Base-by-base conservation (phyloP, 495 filamentous ascomycete species). In the Tuber borchii region DNA sequence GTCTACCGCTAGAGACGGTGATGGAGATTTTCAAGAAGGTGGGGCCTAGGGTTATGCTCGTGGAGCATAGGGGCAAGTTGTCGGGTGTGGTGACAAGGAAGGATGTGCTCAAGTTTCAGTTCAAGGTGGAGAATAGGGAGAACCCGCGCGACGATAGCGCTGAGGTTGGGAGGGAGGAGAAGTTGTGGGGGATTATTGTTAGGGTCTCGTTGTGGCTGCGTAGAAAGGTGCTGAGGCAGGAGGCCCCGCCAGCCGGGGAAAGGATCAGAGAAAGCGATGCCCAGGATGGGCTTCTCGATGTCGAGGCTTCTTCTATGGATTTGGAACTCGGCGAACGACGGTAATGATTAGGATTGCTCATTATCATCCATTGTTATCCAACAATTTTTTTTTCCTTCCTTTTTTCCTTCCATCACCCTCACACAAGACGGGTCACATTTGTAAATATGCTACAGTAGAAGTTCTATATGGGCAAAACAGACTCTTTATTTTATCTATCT, bases 11-110 rank as follows among this genome's bases (percentile, higher is more conserved):
- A 0, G 95, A 99, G 84, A 99, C 95, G 0, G 95, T 97, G 69
- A 97, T 98, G 93, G 95, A 99, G 83, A 89, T 98, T 69, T 99
- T 99, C 87, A 95, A 95, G 83, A 99, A 99, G 86, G 94, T 99
- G 84, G 95, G 96, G 0, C 95, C 95, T 3, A 90, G 96, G 2
- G 93, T 97, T 19, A 93, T 99, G 72, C 87, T 98, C 22, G 92
- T 98, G 68, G 96, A 99, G 83, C 91, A 97, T 82, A 90, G 91
- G 70, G 95, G 95, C 37, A 88, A 89, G 46, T 87, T 99, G 4
- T 87, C 87, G 0, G 95, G 95, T 2, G 87, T 98, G 8, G 93
- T 99, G 17, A 99, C 95, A 0, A 92, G 97, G 76, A 99, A 99
- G 84, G 95, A 99, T 84, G 97, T 96, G 77, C 85, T 99, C 74